Conservation (phyloP, 257 asterid species). For the Penstemon eatonii region DNA sequence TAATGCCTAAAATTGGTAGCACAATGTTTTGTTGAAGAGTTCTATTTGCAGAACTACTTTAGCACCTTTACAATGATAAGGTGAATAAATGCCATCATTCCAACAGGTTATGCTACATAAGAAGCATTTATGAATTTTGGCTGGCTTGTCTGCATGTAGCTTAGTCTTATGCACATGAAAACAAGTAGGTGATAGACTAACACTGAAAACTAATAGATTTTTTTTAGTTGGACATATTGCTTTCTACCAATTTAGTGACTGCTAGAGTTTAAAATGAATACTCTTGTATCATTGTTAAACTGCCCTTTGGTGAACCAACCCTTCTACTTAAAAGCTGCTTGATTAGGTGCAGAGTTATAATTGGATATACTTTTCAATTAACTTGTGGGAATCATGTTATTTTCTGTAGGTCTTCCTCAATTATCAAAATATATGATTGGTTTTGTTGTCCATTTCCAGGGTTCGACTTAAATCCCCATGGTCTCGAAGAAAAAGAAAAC, state of each 20-base stretch:
- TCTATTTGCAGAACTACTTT: background rate
- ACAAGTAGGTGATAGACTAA: background rate
- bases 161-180: constrained; percentile 7
- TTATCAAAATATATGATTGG: constrained; percentile 23
- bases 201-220: background rate
- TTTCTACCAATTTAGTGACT: background rate
- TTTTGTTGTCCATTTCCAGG: constrained; percentile 44
- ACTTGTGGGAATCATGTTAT: constrained; percentile 13
- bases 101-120: background rate
- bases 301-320: background rate
- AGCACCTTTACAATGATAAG: background rate
- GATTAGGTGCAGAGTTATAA: background rate
- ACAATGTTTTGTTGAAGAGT: background rate
- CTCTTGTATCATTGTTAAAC: constrained; percentile 9
- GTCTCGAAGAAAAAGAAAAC: constrained; percentile 88
- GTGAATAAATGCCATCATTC: background rate
- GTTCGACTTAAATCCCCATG: constrained; percentile 89
- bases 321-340: background rate
- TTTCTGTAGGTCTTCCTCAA: constrained; percentile 15
- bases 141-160: constrained; percentile 1
- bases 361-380: background rate
- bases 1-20: too few species aligned
- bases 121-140: background rate
- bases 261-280: background rate
- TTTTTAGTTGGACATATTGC: background rate